These are phyloP conservation scores for Themeda triandra DNA, from an alignment of 176 grass and related monocot genomes.

Conservation along the genomic window DNA sequence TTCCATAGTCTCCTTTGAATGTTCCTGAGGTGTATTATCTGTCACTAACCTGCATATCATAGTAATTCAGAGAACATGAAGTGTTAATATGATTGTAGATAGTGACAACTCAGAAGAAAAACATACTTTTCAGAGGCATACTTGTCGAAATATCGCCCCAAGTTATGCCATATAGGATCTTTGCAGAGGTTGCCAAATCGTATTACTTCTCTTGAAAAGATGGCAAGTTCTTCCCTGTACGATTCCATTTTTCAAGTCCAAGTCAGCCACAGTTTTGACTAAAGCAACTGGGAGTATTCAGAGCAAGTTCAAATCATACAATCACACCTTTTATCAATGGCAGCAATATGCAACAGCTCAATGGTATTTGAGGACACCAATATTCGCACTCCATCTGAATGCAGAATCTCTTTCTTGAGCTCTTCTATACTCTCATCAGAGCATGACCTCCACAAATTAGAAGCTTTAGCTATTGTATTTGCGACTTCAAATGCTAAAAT, in stretches of 20 bases:
- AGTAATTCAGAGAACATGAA: constrained; percentile 34
- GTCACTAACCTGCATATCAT: constrained; percentile 52
- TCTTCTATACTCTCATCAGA: constrained; percentile 74
- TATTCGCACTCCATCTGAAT: constrained; percentile 73
- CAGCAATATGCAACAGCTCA: constrained; percentile 72
- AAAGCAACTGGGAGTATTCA: not conserved
- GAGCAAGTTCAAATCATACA: not conserved
- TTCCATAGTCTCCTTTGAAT: constrained; percentile 72
- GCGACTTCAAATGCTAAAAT: constrained; percentile 97
- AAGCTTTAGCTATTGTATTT: constrained; percentile 87
- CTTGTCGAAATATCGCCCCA: constrained; percentile 90
- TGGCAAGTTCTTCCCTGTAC: constrained; percentile 82
- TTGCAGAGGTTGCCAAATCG: constrained; percentile 90
- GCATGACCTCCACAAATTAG: constrained; percentile 68
- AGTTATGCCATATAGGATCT: constrained; percentile 92
- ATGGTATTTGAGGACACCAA: constrained; percentile 60
- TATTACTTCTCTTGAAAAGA: constrained; percentile 91
- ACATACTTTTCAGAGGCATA: constrained; percentile 52
- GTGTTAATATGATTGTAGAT: not conserved
- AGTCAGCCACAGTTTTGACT: not conserved
- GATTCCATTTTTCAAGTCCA: constrained; percentile 28
- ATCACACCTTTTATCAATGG: constrained; percentile 82
- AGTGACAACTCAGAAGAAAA: not conserved
- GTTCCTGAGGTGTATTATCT: constrained; percentile 57
- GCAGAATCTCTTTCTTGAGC: constrained; percentile 77